Conservation (phyloP, 2,329 filamentous ascomycete genomes). For the Stachybotrys elegans region DNA sequence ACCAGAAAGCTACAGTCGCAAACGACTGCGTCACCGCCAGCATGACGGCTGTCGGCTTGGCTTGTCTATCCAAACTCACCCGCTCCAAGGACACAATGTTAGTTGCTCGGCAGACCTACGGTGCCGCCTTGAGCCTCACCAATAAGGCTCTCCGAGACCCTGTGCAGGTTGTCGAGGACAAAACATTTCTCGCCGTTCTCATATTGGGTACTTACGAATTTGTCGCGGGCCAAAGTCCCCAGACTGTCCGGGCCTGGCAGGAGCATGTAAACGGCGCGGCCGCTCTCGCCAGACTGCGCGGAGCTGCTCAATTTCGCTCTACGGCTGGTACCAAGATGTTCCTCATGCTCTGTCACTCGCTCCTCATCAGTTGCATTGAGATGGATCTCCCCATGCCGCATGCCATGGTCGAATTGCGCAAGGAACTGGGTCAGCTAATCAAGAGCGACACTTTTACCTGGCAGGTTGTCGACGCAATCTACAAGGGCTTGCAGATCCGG, state of each 20-base stretch:
- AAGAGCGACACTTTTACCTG: conserved; percentile 34
- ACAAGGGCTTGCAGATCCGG: conserved; percentile 40
- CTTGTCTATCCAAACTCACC: conserved; percentile 43
- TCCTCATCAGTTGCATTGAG: conserved; percentile 48
- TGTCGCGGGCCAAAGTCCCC: conserved; percentile 39
- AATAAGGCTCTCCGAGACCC: conserved; percentile 44
- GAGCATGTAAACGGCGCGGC: conserved; percentile 49
- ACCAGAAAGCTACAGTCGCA: conserved; percentile 18
- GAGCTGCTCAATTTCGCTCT: conserved; percentile 39
- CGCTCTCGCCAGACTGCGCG: conserved; percentile 44
- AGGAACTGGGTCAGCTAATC: conserved; percentile 31
- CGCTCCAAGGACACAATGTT: conserved; percentile 36
- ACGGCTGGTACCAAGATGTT: conserved; percentile 46
- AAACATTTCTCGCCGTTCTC: conserved; percentile 48
- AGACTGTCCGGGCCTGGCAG: conserved; percentile 46
- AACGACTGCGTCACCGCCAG: conserved; percentile 44
- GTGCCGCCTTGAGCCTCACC: conserved; percentile 44
- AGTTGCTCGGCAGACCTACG: conserved; percentile 45
- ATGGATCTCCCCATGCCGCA: conserved; percentile 42
- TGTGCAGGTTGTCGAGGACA: conserved; percentile 37
- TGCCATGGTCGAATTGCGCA: conserved; percentile 40
- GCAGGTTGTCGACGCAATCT: conserved; percentile 38
- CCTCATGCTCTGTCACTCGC: conserved; percentile 45
- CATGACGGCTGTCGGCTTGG: conserved; percentile 50
- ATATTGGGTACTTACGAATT: conserved; percentile 52